Percentiles rank a stretch among this genome's conserved stretches.
Conservation (phyloP, 306 rosid species). For the Prunus mongolica region DNA sequence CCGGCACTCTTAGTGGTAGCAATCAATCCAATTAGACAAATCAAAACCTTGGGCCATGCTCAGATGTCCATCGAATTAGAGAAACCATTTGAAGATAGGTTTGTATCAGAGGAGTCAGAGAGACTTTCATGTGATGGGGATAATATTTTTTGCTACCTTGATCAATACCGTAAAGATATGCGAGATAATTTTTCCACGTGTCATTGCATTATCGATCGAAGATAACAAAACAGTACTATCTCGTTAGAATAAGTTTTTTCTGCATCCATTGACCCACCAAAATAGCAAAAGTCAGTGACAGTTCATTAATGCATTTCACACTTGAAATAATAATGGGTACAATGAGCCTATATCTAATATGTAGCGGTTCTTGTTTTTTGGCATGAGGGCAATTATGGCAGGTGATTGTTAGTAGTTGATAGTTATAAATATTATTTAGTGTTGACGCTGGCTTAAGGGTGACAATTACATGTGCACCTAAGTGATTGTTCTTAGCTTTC, state of each 20-base stretch:
- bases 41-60: not conserved
- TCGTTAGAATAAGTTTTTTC: no score
- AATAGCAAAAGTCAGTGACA: not conserved
- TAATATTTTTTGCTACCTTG: no score
- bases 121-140: fast-evolving
- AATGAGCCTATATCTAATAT: not conserved
- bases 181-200: fast-evolving
- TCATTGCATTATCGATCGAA: not conserved
- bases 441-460: no score
- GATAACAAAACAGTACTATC: no score
- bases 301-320: not conserved
- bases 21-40: not conserved
- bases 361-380: no score
- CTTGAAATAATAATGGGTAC: not conserved
- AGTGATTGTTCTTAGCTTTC: no score
- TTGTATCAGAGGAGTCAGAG: no score
- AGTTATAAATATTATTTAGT: no score
- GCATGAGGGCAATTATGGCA: no score
- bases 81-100: no score
- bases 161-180: fast-evolving
- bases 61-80: not conserved
- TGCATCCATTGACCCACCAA: not conserved
- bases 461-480: no score
- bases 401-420: no score
- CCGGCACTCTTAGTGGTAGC: not conserved